Evolutionary conservation across 495 filamentous ascomycete species (phyloP).

Genomic region (Penicillium goetzii): DNA sequence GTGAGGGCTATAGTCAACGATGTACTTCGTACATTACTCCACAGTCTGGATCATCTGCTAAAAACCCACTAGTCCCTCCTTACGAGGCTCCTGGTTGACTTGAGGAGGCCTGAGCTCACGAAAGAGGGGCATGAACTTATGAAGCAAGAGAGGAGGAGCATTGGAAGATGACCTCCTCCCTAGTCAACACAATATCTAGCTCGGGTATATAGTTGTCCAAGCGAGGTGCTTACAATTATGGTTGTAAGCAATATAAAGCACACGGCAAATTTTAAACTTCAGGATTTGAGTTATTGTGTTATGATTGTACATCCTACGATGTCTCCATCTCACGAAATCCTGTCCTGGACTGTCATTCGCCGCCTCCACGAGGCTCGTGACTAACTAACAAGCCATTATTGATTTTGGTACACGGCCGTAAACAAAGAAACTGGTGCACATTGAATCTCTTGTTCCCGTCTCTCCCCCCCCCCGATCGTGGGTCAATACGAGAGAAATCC

Average conservation of each 20-base stretch:
- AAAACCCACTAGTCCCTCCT: background rate
- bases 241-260: background rate
- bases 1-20: background rate
- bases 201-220: background rate
- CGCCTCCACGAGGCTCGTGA: background rate
- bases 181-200: background rate
- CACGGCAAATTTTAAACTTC: background rate
- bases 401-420: background rate
- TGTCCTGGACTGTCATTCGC: background rate
- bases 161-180: background rate
- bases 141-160: background rate
- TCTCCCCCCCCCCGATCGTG: background rate
- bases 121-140: background rate
- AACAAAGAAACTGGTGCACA: background rate
- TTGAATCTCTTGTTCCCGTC: background rate
- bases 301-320: background rate
- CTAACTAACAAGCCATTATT: constrained; percentile 6
- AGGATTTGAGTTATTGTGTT: background rate
- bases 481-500: constrained; percentile 3
- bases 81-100: background rate
- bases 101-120: background rate
- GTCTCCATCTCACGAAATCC: background rate
- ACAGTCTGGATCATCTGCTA: background rate
- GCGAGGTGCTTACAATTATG: background rate
- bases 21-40: background rate